Evolutionary conservation across 805 yeast genomes (phyloP).

Genomic region (Ogataea kodamae): DNA sequence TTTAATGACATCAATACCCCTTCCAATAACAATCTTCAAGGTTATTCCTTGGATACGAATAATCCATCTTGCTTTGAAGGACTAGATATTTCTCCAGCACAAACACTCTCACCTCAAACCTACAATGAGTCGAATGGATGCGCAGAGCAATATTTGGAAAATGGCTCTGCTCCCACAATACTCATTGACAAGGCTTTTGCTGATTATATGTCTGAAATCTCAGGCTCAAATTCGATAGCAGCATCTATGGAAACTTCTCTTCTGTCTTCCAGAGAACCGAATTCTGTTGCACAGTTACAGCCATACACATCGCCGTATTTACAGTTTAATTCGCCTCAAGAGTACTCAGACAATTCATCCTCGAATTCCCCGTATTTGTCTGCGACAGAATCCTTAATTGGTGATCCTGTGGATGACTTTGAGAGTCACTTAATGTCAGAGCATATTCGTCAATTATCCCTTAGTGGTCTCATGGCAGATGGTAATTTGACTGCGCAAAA

Average conservation of each 20-base stretch:
- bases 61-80: slow-evolving; percentile 4
- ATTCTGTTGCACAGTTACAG: too few species aligned
- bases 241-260: too few species aligned
- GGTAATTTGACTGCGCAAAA: slow-evolving; percentile 24
- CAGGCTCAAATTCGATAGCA: background rate
- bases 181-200: slow-evolving; percentile 18
- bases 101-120: slow-evolving; percentile 6
- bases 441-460: slow-evolving; percentile 16
- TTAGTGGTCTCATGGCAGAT: slow-evolving; percentile 4
- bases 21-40: background rate
- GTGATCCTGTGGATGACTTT: slow-evolving; percentile 13
- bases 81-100: background rate
- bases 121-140: slow-evolving; percentile 2
- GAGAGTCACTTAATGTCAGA: slow-evolving; percentile 17
- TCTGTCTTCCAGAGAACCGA: too few species aligned
- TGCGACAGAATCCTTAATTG: slow-evolving; percentile 25
- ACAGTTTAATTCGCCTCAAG: slow-evolving; percentile 7
- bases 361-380: slow-evolving; percentile 28
- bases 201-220: slow-evolving; percentile 5
- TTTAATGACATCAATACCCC: slow-evolving; percentile 1
- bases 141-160: background rate
- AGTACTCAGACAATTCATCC: slow-evolving; percentile 23
- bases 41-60: slow-evolving; percentile 1
- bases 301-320: slow-evolving; percentile 14
- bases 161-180: slow-evolving; percentile 9